Percentiles rank a stretch among this genome's conserved stretches.
These are phyloP conservation scores for Lithocarpus polystachyus DNA, from an alignment of 306 rosid genomes.

Conservation along the genomic window DNA sequence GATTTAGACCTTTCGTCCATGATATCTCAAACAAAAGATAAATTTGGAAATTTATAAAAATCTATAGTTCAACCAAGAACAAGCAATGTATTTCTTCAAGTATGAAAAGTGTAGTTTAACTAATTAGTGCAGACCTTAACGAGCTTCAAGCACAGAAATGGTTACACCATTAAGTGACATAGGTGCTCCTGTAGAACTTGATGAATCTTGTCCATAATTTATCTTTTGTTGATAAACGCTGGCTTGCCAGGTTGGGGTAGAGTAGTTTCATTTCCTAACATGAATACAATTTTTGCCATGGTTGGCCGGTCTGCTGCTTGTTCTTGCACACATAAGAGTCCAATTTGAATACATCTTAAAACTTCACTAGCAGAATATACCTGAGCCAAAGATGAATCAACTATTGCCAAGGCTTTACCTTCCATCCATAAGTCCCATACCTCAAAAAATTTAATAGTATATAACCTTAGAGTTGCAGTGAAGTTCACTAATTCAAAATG, in stretches of 20 bases:
- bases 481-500: not conserved
- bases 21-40: too few species aligned
- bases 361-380: constrained; percentile 26
- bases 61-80: too few species aligned
- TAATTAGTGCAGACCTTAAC: constrained; percentile 3
- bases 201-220: constrained; percentile 8
- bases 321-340: constrained; percentile 39
- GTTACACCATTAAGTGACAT: constrained; percentile 33
- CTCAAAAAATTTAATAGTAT: constrained; percentile 16
- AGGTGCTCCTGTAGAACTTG: constrained; percentile 19
- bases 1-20: too few species aligned
- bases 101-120: too few species aligned
- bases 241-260: constrained; percentile 37
- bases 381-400: constrained; percentile 35
- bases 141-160: constrained; percentile 22
- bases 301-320: constrained; percentile 37
- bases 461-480: not conserved
- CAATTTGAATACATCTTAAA: constrained; percentile 43
- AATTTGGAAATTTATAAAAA: too few species aligned
- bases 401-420: constrained; percentile 33
- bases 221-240: constrained; percentile 32
- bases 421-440: constrained; percentile 62
- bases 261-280: constrained; percentile 48
- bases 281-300: constrained; percentile 48
- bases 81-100: too few species aligned